phyloP scores from a whole-genome alignment of 768 basidiomycete species.

The Psilocybe tampanensis region DNA sequence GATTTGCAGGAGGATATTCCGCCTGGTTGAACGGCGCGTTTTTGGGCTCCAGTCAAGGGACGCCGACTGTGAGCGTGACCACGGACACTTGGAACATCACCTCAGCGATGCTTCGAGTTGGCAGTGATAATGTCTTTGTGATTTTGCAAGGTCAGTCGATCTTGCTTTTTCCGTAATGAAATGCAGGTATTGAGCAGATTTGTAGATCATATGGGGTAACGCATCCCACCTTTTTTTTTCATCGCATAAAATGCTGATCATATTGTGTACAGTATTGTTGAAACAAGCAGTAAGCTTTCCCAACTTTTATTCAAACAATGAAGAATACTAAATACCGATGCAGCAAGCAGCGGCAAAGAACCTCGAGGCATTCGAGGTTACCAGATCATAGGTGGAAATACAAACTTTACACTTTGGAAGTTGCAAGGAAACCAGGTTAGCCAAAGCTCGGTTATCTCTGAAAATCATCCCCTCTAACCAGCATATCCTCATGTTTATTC shows the following conservation, averaged over 20 bases:
- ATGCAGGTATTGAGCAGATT: background rate
- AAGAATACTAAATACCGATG: background rate
- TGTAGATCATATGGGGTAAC: conserved; percentile 54
- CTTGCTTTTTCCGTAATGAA: background rate
- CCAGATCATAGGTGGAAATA: conserved; percentile 40
- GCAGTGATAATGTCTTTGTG: conserved; percentile 45
- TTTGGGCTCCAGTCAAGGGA: conserved; percentile 50
- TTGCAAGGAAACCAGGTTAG: conserved; percentile 71
- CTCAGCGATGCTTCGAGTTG: conserved; percentile 31
- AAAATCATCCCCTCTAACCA: no score
- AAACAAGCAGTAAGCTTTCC: conserved; percentile 45
- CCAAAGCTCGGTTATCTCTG: no score
- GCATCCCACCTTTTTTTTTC: background rate
- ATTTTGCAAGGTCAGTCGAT: conserved; percentile 32
- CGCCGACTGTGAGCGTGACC: conserved; percentile 41
- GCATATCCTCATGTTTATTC: background rate
- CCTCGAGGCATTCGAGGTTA: conserved; percentile 52
- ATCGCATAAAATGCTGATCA: background rate
- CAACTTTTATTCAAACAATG: background rate
- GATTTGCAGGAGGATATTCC: conserved; percentile 53
- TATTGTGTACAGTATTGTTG: conserved; percentile 37
- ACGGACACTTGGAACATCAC: conserved; percentile 46
- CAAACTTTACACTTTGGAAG: conserved; percentile 61
- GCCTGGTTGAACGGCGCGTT: conserved; percentile 52
- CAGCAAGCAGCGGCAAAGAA: conserved; percentile 52